phyloP scores from a whole-genome alignment of 768 basidiomycete species.

The Rhodotorula babjevae region DNA sequence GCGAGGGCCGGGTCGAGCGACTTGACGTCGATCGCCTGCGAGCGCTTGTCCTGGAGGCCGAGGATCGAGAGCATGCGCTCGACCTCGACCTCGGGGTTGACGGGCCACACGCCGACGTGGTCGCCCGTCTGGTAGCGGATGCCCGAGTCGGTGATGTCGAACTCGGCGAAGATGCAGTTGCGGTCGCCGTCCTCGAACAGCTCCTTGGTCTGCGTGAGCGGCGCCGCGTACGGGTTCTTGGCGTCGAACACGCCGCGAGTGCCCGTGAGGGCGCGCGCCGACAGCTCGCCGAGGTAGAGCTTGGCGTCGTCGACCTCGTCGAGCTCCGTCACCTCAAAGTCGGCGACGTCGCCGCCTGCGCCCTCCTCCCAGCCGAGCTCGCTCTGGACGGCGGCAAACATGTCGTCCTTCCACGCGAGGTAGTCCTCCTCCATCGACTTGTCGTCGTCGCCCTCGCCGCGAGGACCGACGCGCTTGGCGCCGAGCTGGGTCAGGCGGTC shows the following conservation, averaged over 20 bases:
- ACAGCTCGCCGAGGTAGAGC: constrained; percentile 93
- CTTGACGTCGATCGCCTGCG: constrained; percentile 81
- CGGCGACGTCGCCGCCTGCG: constrained; percentile 86
- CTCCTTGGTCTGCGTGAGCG: constrained; percentile 70
- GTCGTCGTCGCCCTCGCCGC: constrained; percentile 96
- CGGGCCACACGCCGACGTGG: constrained; percentile 95
- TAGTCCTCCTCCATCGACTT: constrained; percentile 99
- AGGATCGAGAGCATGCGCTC: constrained; percentile 79
- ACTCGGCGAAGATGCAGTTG: constrained; percentile 91
- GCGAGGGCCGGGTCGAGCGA: constrained; percentile 97
- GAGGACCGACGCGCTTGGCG: constrained; percentile 73
- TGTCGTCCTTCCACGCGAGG: constrained; percentile 94
- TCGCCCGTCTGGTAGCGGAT: constrained; percentile 99
- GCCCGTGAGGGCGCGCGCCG: constrained; percentile 83
- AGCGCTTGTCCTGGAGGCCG: constrained; percentile 73
- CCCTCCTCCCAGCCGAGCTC: constrained; percentile 89
- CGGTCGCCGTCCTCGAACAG: constrained; percentile 74
- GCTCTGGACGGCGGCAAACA: constrained; percentile 87
- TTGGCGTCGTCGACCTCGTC: constrained; percentile 66
- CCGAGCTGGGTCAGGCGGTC: constrained; percentile 69
- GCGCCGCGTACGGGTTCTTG: constrained; percentile 92
- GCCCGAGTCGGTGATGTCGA: constrained; percentile 87
- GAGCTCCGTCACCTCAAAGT: constrained; percentile 86
- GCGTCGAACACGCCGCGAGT: constrained; percentile 95
- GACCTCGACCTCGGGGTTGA: constrained; percentile 87